Evolutionary conservation across 768 basidiomycete genomes (phyloP).

Genomic region (Pulveroboletus sp.): DNA sequence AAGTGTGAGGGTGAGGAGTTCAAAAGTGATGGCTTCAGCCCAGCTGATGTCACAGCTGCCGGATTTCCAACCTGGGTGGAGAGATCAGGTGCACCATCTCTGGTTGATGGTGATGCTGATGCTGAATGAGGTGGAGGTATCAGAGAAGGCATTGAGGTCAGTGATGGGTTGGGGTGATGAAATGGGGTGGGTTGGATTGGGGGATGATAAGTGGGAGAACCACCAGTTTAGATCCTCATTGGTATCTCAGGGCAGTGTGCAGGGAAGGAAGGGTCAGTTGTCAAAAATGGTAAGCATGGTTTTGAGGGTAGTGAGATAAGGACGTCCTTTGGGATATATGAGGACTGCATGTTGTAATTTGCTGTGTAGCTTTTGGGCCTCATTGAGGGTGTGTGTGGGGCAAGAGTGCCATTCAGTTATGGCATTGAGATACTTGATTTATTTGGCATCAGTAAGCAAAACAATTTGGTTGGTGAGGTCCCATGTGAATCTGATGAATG

Average conservation of each 20-base stretch:
- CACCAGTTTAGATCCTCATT: background rate
- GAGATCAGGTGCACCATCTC: conserved; percentile 33
- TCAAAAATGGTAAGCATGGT: conserved; percentile 29
- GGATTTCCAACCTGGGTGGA: conserved; percentile 30
- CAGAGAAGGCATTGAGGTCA: conserved; percentile 27
- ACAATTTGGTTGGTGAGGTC: background rate
- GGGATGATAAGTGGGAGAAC: background rate
- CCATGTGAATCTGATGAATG: conserved; percentile 29
- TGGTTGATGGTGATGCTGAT: conserved; percentile 32
- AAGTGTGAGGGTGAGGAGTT: too few relatives aligned
- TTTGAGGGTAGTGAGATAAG: conserved; percentile 18
- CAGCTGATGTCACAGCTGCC: conserved; percentile 40
- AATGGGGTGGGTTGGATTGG: background rate
- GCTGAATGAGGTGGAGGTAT: conserved; percentile 37
- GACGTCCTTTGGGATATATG: conserved; percentile 29
- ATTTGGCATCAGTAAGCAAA: background rate
- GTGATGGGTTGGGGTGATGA: background rate
- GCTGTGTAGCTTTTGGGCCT: background rate
- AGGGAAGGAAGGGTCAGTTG: conserved; percentile 30
- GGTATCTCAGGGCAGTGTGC: background rate
- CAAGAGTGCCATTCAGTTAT: rapidly evolving
- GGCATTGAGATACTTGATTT: background rate
- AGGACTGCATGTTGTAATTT: conserved; percentile 24
- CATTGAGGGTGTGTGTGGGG: background rate
- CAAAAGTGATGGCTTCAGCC: conserved; percentile 21